phyloP scores from a whole-genome alignment of 768 basidiomycete genomes.

The Krasilnikovozyma curviuscula region DNA sequence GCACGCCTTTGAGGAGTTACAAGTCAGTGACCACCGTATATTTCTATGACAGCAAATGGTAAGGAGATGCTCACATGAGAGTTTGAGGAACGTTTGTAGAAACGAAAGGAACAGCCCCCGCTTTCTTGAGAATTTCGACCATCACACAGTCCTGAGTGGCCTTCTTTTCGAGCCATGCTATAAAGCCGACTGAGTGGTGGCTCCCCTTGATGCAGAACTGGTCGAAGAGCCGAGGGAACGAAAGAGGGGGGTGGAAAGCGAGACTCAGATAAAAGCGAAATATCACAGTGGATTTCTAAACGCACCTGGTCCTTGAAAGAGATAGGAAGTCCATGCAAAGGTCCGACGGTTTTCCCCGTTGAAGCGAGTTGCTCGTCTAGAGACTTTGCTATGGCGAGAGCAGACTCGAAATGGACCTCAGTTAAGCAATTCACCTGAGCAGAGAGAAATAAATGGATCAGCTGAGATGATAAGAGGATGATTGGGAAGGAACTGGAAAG shows the following conservation, averaged over 20 bases:
- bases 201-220: too few species aligned
- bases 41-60: too few species aligned
- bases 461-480: too few species aligned
- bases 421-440: conserved; percentile 57
- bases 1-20: conserved; percentile 10
- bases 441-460: too few species aligned
- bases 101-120: conserved; percentile 52
- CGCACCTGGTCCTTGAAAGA: conserved; percentile 63
- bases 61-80: conserved; percentile 26
- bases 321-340: conserved; percentile 54
- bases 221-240: too few species aligned
- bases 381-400: conserved; percentile 41
- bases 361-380: conserved; percentile 43
- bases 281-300: too few species aligned
- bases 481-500: conserved; percentile 16
- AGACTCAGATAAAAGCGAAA: too few species aligned
- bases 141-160: conserved; percentile 43
- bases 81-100: conserved; percentile 63
- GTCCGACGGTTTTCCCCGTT: conserved; percentile 49
- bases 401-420: conserved; percentile 57
- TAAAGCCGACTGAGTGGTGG: conserved; percentile 36
- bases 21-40: too few species aligned
- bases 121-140: conserved; percentile 42
- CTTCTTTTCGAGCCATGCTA: conserved; percentile 47
- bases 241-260: too few species aligned